phyloP scores from a whole-genome alignment of 1,284 basidiomycete genomes.

The Tilletia indica region DNA sequence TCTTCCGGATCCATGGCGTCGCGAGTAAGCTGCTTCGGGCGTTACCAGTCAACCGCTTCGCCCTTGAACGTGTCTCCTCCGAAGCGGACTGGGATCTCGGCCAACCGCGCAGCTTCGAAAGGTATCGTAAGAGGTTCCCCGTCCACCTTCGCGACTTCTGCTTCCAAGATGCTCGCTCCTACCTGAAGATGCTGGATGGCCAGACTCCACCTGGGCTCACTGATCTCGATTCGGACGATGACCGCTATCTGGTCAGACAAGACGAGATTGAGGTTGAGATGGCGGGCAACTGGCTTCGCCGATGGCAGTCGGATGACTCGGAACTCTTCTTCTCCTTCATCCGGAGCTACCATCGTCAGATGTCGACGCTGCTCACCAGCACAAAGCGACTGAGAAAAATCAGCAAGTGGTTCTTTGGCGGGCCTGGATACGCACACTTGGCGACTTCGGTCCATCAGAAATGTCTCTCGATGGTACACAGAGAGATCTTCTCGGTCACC shows the following conservation, averaged over 20 bases:
- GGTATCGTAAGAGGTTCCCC: slow-evolving; percentile 39
- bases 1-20: slow-evolving; percentile 46
- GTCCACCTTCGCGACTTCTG: slow-evolving; percentile 39
- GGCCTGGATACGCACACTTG: slow-evolving; percentile 48
- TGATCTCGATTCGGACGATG: slow-evolving; percentile 31
- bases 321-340: slow-evolving; percentile 54
- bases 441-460: slow-evolving; percentile 52
- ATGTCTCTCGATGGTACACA: slow-evolving; percentile 47
- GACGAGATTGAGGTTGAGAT: slow-evolving; percentile 51
- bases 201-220: background rate
- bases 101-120: slow-evolving; percentile 32
- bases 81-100: slow-evolving; percentile 43
- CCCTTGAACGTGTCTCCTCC: slow-evolving; percentile 42
- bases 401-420: slow-evolving; percentile 45
- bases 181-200: slow-evolving; percentile 47
- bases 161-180: slow-evolving; percentile 45
- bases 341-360: slow-evolving; percentile 48
- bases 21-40: slow-evolving; percentile 49
- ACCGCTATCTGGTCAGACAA: slow-evolving; percentile 45
- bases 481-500: slow-evolving; percentile 50
- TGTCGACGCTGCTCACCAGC: slow-evolving; percentile 39
- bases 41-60: slow-evolving; percentile 49
- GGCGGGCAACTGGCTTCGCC: slow-evolving; percentile 51
- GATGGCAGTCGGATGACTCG: slow-evolving; percentile 54
- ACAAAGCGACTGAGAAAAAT: slow-evolving; percentile 28